Base-by-base conservation (phyloP, 306 rosid genomes). In the Casuarina cunninghamiana region DNA sequence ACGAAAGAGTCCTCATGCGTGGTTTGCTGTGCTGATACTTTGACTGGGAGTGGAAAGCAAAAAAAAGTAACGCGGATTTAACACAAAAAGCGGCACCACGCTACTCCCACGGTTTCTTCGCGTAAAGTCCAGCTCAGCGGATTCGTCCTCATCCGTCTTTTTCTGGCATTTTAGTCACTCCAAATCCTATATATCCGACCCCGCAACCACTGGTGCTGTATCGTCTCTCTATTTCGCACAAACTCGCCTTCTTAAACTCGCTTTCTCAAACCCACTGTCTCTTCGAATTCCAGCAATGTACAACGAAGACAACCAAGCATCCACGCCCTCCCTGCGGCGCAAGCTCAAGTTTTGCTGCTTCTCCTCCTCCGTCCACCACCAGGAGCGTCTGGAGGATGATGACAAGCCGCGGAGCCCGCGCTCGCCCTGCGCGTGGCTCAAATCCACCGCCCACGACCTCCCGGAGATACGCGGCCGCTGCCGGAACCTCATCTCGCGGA, bases 361-460 rank as follows among this genome's bases (percentile, higher is more conserved):
- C 83, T 62, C 73, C 4, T 21, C 63, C 54, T 35, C 73, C 70
- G 55, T 65, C 42, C 79, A 75, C 44, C 65, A 67, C 74, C 76
- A 72, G 51, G 71, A 73, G 41, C 75, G 42, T 5, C 69, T 77
- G n/a, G 53, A 55, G 3, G 10, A 6, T 68, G 74, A 58, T 26
- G 69, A 49, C 81, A 71, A 41, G 32, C 35, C 38, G 5, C 77
- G 50, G 49, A 32, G 44, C 6, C 78, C 88, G 3, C 38, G 71
- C 19, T 80, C 87, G 71, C 78, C 80, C 2, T 68, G 48, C 65
- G 3, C 69, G 45, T 80, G 83, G 83, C 44, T 80, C 45, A 80
- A 69, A 72, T 74, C 79, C 39, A 69, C 79, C 66, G 75, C 83
- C 4, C 60, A 68, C 12, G 69, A 69, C n/a, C 41, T 69, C 6